A percentile compares a stretch with the other conserved stretches of the same genome.
Conservation (phyloP, 2,329 filamentous ascomycete species). For the Neurospora crassa region DNA sequence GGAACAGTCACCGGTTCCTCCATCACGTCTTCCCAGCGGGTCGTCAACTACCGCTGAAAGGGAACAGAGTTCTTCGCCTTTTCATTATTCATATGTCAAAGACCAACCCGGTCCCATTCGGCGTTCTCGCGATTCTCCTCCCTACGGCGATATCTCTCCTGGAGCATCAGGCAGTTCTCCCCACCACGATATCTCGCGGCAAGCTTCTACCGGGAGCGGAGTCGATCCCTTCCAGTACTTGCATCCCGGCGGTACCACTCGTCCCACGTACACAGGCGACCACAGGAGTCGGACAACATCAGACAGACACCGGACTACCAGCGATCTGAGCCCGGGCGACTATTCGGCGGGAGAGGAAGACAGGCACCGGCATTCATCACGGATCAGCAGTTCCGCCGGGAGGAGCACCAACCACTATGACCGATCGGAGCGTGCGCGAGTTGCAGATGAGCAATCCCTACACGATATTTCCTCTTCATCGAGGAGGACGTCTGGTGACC, state of each 20-base stretch:
- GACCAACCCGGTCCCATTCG: constrained; percentile 23
- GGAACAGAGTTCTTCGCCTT: constrained; percentile 31
- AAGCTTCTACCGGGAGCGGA: neutral
- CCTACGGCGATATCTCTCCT: neutral
- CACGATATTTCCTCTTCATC: neutral
- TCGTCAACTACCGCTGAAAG: constrained; percentile 14
- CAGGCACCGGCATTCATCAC: neutral
- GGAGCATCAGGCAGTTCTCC: neutral
- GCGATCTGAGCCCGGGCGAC: neutral
- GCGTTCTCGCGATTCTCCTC: constrained; percentile 20
- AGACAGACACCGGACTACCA: neutral
- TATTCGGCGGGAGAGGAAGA: neutral
- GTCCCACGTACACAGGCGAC: neutral
- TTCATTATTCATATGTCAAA: constrained; percentile 36
- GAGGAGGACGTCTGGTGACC: neutral
- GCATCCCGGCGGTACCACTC: neutral
- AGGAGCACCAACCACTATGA: neutral
- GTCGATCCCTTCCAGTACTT: neutral
- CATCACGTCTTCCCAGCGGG: constrained; percentile 13
- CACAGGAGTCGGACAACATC: neutral
- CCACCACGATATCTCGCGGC: neutral
- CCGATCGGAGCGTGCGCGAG: neutral
- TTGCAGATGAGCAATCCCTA: neutral
- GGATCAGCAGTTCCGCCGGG: neutral
- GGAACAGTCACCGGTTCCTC: constrained; percentile 34